Base-by-base conservation (phyloP, 108 stramenopile species). In the Cylindrotheca closterium region DNA sequence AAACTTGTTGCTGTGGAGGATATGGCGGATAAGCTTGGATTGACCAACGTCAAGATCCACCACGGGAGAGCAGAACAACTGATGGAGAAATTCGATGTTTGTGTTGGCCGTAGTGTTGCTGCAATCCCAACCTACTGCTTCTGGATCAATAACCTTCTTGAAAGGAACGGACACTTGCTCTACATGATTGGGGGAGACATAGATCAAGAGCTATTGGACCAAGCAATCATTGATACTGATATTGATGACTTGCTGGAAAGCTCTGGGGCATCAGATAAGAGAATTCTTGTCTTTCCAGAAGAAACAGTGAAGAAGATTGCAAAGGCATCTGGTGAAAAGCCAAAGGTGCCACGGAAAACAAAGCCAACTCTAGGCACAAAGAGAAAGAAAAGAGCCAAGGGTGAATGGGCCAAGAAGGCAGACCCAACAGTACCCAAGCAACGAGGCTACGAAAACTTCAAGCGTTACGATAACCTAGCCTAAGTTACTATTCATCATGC, bases 171-270 rank as follows among this genome's bases (percentile, higher is more conserved):
- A 10, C 68, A 69, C 12, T 65, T 93, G 29, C 51, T 85, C 47
- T 93, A 93, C 63, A 85, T 88, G 70, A 88, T 88, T 60, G 92
- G 92, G 47, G 92, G 89, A 52, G 86, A 90, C 0, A 55, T 89
- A 31, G 83, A 87, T 22, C 70, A 83, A 7, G 51, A 67, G 18
- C 68, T 87, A 28, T 34, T 57, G 32, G 67, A 81, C 1, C 70
- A 66, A 46, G 49, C 75, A 10, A 50, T 32, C n/a, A 32, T 53
- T 28, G 86, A 86, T 65, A 55, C 55, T 5, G 55, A 65, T 3
- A 63, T 88, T 47, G 81, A 86, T 69, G 60, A 71, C 24, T 53
- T 88, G 19, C 51, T 88, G 47, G 58, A 70, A n/a, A 30, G 33
- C 26, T 60, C 60, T 1, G 79, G 70, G 10, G 71, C 70, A 10